These are phyloP conservation scores for Yamadazyma nakazawae DNA, from an alignment of 805 yeast genomes.

Conservation along the genomic window DNA sequence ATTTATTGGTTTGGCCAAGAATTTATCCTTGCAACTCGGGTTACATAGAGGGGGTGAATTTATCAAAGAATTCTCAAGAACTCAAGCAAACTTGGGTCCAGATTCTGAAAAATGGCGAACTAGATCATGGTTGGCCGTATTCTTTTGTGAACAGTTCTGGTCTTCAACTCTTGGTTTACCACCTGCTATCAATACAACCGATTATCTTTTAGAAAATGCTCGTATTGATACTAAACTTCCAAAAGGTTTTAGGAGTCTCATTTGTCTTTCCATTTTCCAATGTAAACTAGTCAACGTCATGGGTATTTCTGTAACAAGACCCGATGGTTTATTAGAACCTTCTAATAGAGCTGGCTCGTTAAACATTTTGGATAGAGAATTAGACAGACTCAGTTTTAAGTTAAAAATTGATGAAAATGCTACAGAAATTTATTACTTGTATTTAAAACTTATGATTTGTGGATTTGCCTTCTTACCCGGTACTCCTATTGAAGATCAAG, in stretches of 20 bases:
- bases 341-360: constrained; percentile 76
- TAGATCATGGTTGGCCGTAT: constrained; percentile 85
- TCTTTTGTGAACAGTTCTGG: constrained; percentile 88
- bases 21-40: constrained; percentile 80
- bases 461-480: constrained; percentile 90
- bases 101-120: constrained; percentile 95
- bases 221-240: constrained; percentile 66
- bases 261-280: constrained; percentile 76
- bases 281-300: constrained; percentile 77
- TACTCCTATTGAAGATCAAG: constrained; percentile 82
- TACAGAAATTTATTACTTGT: constrained; percentile 74
- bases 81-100: constrained; percentile 77
- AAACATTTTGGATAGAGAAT: constrained; percentile 72
- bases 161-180: constrained; percentile 85
- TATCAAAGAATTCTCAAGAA: constrained; percentile 84
- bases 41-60: constrained; percentile 85
- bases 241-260: constrained; percentile 63
- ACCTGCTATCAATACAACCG: constrained; percentile 74
- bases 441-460: constrained; percentile 77
- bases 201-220: constrained; percentile 77
- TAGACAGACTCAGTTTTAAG: constrained; percentile 66
- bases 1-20: constrained; percentile 83
- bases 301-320: constrained; percentile 81
- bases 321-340: constrained; percentile 87
- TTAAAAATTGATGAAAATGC: constrained; percentile 60